Conservation (phyloP, 2,329 filamentous ascomycete species). For the Scedosporium boydii region DNA sequence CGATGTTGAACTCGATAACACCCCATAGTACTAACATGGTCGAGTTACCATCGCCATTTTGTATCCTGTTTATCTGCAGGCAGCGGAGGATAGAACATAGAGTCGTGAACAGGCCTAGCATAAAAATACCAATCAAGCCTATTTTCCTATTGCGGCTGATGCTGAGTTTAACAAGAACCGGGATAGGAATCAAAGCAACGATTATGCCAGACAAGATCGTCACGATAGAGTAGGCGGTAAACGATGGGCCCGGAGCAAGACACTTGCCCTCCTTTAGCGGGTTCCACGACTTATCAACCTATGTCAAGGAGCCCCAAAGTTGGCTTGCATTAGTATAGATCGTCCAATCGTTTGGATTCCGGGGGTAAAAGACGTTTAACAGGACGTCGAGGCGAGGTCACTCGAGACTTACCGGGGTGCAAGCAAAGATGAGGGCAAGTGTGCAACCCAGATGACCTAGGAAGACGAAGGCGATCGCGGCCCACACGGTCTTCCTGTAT, state of each 20-base stretch:
- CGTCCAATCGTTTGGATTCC: no score
- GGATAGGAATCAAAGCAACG: slow-evolving; percentile 40
- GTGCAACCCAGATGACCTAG: slow-evolving; percentile 37
- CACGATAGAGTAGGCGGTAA: slow-evolving; percentile 40
- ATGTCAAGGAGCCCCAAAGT: neutral
- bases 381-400: no score
- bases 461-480: slow-evolving; percentile 32
- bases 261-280: slow-evolving; percentile 29
- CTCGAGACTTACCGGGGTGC: slow-evolving; percentile 29
- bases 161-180: slow-evolving; percentile 37
- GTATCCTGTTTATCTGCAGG: slow-evolving; percentile 38
- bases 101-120: slow-evolving; percentile 44
- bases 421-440: slow-evolving; percentile 39
- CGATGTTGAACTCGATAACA: slow-evolving; percentile 47
- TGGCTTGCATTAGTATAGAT: neutral
- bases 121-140: slow-evolving; percentile 40
- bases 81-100: slow-evolving; percentile 44
- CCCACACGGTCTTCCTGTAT: slow-evolving; percentile 35
- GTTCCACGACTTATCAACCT: slow-evolving; percentile 36
- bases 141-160: slow-evolving; percentile 36
- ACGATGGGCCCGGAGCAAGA: slow-evolving; percentile 34
- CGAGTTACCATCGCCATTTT: slow-evolving; percentile 40
- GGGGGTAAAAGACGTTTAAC: no score
- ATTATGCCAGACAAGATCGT: slow-evolving; percentile 41
- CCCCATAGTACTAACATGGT: slow-evolving; percentile 48